These are phyloP conservation scores for Cardiospermum halicacabum DNA, from an alignment of 345 rosid genomes.

Conservation along the genomic window DNA sequence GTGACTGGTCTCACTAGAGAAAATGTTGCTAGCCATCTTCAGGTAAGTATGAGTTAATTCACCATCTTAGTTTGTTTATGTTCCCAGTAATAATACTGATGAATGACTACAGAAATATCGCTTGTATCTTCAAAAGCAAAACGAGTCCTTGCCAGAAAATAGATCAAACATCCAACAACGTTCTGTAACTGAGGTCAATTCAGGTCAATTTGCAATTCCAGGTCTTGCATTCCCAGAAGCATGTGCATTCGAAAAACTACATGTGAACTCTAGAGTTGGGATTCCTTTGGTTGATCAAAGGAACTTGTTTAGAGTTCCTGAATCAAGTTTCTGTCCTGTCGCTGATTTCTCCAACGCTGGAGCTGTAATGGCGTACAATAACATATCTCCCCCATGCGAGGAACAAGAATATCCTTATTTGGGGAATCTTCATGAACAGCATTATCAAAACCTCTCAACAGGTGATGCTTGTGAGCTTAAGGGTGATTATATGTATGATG, in stretches of 20 bases:
- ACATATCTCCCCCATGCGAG: constrained; percentile 3
- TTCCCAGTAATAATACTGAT: neutral
- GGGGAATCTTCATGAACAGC: constrained; percentile 5
- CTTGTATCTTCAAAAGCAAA: constrained; percentile 13
- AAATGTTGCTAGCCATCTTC: constrained; percentile 39
- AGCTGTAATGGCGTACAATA: neutral
- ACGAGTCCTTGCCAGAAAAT: neutral
- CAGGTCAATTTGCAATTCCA: constrained; percentile 11
- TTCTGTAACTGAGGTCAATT: neutral
- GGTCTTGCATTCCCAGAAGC: neutral
- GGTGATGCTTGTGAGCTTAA: neutral
- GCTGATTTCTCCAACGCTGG: neutral
- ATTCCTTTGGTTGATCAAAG: constrained; percentile 2
- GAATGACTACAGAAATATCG: constrained; percentile 23
- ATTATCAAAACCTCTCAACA: neutral
- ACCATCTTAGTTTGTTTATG: neutral
- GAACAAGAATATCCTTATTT: neutral
- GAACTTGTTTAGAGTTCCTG: constrained; percentile 5
- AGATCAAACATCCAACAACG: neutral
- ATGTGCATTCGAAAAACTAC: neutral
- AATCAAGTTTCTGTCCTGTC: constrained; percentile 5
- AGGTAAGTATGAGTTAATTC: constrained; percentile 20
- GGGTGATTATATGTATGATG: neutral
- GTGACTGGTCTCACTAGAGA: constrained; percentile 24
- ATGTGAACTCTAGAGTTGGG: neutral